Base-by-base conservation (phyloP, 805 yeast genomes). In the Candida mattraensis region DNA sequence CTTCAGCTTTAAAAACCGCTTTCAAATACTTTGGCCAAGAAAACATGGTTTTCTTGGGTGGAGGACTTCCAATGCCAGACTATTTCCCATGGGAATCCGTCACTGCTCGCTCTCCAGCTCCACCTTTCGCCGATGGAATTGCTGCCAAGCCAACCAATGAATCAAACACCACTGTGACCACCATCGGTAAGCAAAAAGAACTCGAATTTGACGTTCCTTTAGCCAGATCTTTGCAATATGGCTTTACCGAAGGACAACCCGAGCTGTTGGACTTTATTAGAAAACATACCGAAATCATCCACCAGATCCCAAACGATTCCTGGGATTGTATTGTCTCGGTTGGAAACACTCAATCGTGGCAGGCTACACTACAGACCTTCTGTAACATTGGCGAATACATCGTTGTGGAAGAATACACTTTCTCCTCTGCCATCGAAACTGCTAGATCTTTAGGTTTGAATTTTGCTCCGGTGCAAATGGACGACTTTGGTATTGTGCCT, bases 341-440 rank as follows among this genome's bases (percentile, higher is more conserved):
- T 19, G 99, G 99, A 51, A 91, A 88, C 73, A 91, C 98, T 19
- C 87, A 86, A 63, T 75, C 87, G 4, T 87, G 96, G 94, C 97
- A 89, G 53, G 79, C 95, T 7, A 72, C 80, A 21, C 71, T 91
- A 58, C 69, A 79, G 59, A 75, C 78, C 7, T 76, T 74, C 54
- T 61, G 66, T 47, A 64, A 71, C 39, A 60, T 74, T 27, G 83
- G 85, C 12, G 88, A 84, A 35, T 66, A 81, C 19, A 70, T 87
- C 27, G 67, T 87, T 40, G 84, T 81, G 11, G 95, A 87, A 58
- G 87, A 84, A 55, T 80, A 72, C 63, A 70, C 88, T 2, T 87
- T 84, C 62, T 69, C 87, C 7, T 77, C 87, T 4, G 85, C 93
- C 14, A 71, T 83, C 47, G 84, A 80, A 56, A 70, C 85, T 9